These are phyloP conservation scores for Endocarpon pusillum DNA, from an alignment of 495 filamentous ascomycete genomes.

Conservation along the genomic window DNA sequence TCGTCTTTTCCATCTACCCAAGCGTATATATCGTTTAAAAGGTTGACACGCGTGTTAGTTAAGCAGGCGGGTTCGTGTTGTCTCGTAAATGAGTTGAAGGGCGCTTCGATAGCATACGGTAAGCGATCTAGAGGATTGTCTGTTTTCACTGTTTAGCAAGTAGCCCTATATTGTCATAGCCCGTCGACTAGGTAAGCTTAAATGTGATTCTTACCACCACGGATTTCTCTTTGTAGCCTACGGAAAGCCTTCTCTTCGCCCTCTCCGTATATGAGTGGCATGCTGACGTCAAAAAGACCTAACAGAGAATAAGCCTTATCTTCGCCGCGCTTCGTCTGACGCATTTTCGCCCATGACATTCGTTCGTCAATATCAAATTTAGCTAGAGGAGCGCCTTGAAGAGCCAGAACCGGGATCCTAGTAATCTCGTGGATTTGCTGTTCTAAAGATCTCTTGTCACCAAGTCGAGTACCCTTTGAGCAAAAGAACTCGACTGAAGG, in stretches of 20 bases:
- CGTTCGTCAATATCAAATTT: background rate
- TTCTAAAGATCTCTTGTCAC: constrained; percentile 1
- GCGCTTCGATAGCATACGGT: constrained; percentile 4
- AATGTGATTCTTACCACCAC: background rate
- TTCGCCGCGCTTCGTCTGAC: constrained; percentile 1
- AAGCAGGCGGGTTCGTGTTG: constrained; percentile 4
- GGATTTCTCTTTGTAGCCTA: constrained; percentile 1
- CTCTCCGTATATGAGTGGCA: constrained; percentile 3
- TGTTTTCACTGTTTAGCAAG: too few relatives aligned
- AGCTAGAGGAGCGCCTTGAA: background rate
- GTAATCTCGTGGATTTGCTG: constrained; percentile 2
- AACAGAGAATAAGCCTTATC: constrained; percentile 1
- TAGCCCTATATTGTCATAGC: too few relatives aligned
- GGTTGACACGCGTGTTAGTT: constrained; percentile 5
- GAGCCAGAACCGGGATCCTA: background rate
- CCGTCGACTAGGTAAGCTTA: constrained; percentile 1
- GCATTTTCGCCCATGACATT: constrained; percentile 1
- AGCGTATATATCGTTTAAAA: constrained; percentile 6
- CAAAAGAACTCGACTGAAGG: constrained; percentile 3
- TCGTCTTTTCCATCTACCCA: constrained; percentile 9
- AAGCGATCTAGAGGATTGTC: too few relatives aligned
- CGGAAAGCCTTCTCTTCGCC: constrained; percentile 1
- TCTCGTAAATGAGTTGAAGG: constrained; percentile 4
- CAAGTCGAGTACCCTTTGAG: constrained; percentile 1
- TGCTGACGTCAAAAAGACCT: constrained; percentile 1